Evolutionary conservation across 2,329 filamentous ascomycete species (phyloP), one percentile per base, ranked within the genome.

Genomic region (Huntiella abstrusa): DNA sequence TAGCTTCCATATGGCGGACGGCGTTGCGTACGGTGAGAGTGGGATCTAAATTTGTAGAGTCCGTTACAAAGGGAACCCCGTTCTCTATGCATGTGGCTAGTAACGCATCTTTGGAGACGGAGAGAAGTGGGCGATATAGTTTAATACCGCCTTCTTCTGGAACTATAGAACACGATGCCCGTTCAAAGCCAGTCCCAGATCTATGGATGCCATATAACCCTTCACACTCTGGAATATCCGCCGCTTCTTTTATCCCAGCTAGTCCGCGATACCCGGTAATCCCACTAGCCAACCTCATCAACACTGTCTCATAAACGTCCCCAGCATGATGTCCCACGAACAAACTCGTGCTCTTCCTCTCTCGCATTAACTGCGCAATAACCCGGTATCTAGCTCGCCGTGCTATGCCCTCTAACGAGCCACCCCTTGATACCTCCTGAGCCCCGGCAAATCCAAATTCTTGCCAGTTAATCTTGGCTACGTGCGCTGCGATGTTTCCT

Each of bases 241-340:
- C 67, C 13, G 71, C 65, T 3, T 65, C 54, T 7, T 68, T 69
- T 54, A 93, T 91, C 3, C 82, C 85, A 12, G 69, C 65, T 28
- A 94, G 64, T 0, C 83, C 86, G n/a, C 70, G 64, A n/a, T 73
- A 72, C 7, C 37, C 17, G 2, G 71, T 64, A 54, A 84, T 80
- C 0, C 79, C 77, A 3, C 67, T 66, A 6, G 79, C 61, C 33
- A 96, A 60, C 37, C 91, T 73, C 77, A 86, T 82, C 42, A 96
- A 62, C 3, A 92, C 69, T 0, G 87, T 95, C 63, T 98, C 91
- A 47, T 86, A 81, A 56, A 91, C 84, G 55, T 98, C 91, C 55
- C 95, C 87, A 51, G 72, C 67, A 58, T 98, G 91, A 57, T 98
- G 91, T 3, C 80, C 91, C 22, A 92, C 64, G 35, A 95, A 70